A percentile compares a stretch with the other conserved stretches of the same genome.
These are phyloP conservation scores for Trifolium dubium DNA, from an alignment of 306 rosid genomes.

Conservation along the genomic window DNA sequence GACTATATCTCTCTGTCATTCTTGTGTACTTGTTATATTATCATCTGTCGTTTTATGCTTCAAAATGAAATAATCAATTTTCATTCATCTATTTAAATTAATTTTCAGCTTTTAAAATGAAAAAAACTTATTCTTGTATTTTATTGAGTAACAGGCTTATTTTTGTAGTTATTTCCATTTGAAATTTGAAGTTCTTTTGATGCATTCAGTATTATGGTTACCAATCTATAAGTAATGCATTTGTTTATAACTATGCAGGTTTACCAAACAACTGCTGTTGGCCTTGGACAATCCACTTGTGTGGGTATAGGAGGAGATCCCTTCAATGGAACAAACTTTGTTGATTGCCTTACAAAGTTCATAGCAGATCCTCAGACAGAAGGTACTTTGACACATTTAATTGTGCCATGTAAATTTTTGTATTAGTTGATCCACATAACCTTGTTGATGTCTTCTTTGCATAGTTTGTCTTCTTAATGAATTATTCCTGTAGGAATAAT, in stretches of 20 bases:
- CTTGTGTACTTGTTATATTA: background rate
- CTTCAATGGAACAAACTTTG: constrained; percentile 96
- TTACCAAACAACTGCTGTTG: constrained; percentile 96
- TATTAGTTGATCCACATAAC: constrained; percentile 6
- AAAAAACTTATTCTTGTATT: constrained; percentile 10
- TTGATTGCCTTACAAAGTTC: constrained; percentile 88
- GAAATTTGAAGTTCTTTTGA: constrained; percentile 36
- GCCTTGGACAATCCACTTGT: constrained; percentile 99
- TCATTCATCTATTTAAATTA: background rate
- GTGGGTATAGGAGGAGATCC: constrained; percentile 99
- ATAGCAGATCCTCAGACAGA: constrained; percentile 93
- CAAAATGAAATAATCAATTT: constrained; percentile 2
- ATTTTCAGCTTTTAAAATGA: constrained; percentile 2
- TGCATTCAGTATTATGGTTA: constrained; percentile 29
- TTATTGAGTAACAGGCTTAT: constrained; percentile 30
- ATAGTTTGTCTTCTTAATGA: constrained; percentile 36
- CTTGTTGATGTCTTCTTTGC: constrained; percentile 7
- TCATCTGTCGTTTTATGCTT: background rate
- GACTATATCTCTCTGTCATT: background rate
- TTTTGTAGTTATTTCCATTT: constrained; percentile 26
- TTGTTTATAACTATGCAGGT: constrained; percentile 60
- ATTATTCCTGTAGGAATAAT: constrained; percentile 14
- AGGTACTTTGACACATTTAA: constrained; percentile 54
- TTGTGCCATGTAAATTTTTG: background rate
- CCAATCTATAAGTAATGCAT: constrained; percentile 34